Base-by-base conservation (phyloP, 1,284 basidiomycete genomes). In the Blastosporella zonata region DNA sequence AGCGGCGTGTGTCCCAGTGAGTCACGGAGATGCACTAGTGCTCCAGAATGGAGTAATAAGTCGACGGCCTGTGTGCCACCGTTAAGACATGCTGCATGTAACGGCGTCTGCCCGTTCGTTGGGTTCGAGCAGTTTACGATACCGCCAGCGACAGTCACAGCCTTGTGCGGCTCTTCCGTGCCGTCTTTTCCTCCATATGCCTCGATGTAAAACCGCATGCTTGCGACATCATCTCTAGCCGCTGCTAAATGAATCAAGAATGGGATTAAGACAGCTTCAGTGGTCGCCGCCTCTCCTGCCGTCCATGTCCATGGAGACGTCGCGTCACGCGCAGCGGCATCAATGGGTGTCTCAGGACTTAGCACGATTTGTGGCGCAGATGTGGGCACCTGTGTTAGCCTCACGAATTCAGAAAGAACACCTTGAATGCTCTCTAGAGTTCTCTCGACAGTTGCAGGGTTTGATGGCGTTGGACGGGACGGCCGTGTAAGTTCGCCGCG, bases 1-100 rank as follows among this genome's bases (percentile, higher is more conserved):
- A 91, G 66, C 5, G 92, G 79, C 12, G 92, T 93, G 60, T 94
- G 92, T 0, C 89, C 90, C 34, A 90, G 71, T 2, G 68, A 64
- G 59, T 93, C 90, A 36, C 90, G 76, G 7, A 87, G 71, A 65
- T 96, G 93, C 8, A 97, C 93, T n/a, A 91, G 74, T 1, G 91
- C 90, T 1, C 93, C 93, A 0, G 81, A 81, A 50, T 81, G 73
- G 27, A 97, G 73, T 27, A 97, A 70, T 29, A 79, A 61, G 25
- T 75, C 69, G 21, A 85, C 79, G 43, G 81, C 79, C 5, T 64
- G 66, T 1, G 67, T 55, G 53, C 78, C 78, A 0, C 89, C 90
- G 44, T 85, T 83, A 29, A 93, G 65, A 33, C 87, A 81, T 2
- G 93, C 91, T 17, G 87, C 78, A 59, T 96, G 93, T 31, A 96